Percentiles rank a stretch among this genome's conserved stretches.
Conservation (phyloP, 805 yeast genomes). For the Lachancea dasiensis region DNA sequence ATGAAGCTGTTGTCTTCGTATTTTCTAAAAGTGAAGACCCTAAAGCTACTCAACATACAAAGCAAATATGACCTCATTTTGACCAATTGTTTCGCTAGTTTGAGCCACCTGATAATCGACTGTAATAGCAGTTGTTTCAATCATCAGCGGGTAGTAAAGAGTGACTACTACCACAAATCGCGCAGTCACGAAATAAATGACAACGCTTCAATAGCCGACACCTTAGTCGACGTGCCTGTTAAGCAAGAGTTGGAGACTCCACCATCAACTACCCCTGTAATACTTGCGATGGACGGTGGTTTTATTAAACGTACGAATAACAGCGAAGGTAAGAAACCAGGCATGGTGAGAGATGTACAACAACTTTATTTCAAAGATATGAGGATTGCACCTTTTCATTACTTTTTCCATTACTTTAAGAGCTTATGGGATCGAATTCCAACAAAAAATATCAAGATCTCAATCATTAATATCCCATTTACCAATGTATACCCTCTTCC, state of each 20-base stretch:
- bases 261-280: slow-evolving; percentile 32
- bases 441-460: slow-evolving; percentile 23
- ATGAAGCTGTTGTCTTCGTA: slow-evolving; percentile 32
- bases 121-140: slow-evolving; percentile 42
- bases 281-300: slow-evolving; percentile 21
- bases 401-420: slow-evolving; percentile 27
- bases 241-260: slow-evolving; percentile 21
- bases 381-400: slow-evolving; percentile 29
- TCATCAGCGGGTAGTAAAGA: slow-evolving; percentile 19
- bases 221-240: slow-evolving; percentile 21
- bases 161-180: slow-evolving; percentile 23
- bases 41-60: slow-evolving; percentile 36
- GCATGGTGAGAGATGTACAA: slow-evolving; percentile 23
- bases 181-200: slow-evolving; percentile 7
- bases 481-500: slow-evolving; percentile 30
- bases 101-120: slow-evolving; percentile 41
- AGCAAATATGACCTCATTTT: slow-evolving; percentile 44
- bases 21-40: slow-evolving; percentile 36
- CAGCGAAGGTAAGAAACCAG: slow-evolving; percentile 16
- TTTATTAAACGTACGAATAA: slow-evolving; percentile 18
- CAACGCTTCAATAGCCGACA: slow-evolving; percentile 23
- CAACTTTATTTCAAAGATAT: slow-evolving; percentile 18
- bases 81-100: slow-evolving; percentile 40
- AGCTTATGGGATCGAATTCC: slow-evolving; percentile 31
- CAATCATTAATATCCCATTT: slow-evolving; percentile 31